Evolutionary conservation across 2,329 filamentous ascomycete species (phyloP), one percentile per base, ranked within the genome.

Genomic region (Zymoseptoria crescenta): DNA sequence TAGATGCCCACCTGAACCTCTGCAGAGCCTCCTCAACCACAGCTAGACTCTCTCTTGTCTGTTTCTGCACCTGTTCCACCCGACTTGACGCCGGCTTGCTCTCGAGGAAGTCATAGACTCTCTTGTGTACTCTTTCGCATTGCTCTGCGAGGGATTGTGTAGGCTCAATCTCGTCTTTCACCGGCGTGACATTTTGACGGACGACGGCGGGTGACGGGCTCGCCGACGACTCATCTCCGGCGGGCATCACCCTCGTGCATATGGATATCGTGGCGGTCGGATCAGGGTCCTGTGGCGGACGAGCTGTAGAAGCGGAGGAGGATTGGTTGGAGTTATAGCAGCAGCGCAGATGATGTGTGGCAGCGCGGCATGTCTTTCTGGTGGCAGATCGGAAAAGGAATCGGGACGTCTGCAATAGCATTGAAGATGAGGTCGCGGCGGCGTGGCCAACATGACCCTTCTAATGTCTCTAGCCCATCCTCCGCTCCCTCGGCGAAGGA

Each of bases 21-120:
- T 83, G 75, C 69, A 96, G 78, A 13, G 92, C 89, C 68, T 90
- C 83, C 61, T 84, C 82, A 59, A 96, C 85, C 21, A 96, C 85
- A 21, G 75, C 80, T 69, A 96, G 80, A 24, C 91, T 87, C 56
- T 83, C 78, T 61, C 84, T 82, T 52, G 89, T 88, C 77, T 94
- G 91, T 59, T 77, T 75, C 75, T 96, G 92, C 28, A 91, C 84
- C 57, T 79, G 79, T 66, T 76, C 78, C 59, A 92, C 75, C 51
- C 83, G 74, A 56, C 83, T 76, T 20, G 82, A 80, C 2, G 80
- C 77, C 60, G 83, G 77, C 30, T 83, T 74, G 64, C 85, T 80
- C 52, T 77, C 77, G 57, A 95, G 78, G 69, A 96, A 91, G 24
- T 79, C 77, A 54, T 82, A 76, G 60, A 95, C 77, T 72, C 83